Evolutionary conservation across 352 stramenopile species (phyloP).

Genomic region (Plasmopara muralis): DNA sequence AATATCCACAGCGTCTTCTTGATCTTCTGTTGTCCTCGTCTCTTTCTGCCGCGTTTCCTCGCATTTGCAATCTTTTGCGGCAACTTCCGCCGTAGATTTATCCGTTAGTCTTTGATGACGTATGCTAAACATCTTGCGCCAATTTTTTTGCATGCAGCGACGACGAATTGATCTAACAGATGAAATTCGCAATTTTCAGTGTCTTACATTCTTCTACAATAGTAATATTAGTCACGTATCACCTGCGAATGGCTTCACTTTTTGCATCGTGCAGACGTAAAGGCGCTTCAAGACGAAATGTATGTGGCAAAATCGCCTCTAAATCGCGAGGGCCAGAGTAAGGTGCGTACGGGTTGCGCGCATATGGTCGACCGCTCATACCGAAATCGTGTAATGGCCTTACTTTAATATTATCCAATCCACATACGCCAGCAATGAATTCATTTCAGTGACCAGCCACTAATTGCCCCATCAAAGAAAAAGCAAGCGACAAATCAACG

Average conservation of each 20-base stretch:
- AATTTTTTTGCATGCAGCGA: slow-evolving; percentile 75
- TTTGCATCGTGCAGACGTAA: slow-evolving; percentile 20
- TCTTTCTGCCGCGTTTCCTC: slow-evolving; percentile 8
- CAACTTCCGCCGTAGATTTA: slow-evolving; percentile 11
- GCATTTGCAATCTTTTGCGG: slow-evolving; percentile 8
- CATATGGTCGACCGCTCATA: slow-evolving; percentile 74
- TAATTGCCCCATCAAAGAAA: slow-evolving; percentile 17
- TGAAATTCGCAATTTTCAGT: not conserved
- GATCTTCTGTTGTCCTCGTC: slow-evolving; percentile 17
- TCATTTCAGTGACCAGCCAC: slow-evolving; percentile 6
- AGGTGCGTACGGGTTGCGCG: slow-evolving; percentile 40
- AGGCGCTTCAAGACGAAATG: slow-evolving; percentile 36
- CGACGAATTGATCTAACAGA: slow-evolving; percentile 48
- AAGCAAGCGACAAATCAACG: slow-evolving; percentile 12
- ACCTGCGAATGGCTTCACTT: slow-evolving; percentile 51
- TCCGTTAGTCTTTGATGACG: slow-evolving; percentile 28
- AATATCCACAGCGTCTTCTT: slow-evolving; percentile 16
- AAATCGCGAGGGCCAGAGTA: slow-evolving; percentile 48
- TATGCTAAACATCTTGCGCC: slow-evolving; percentile 64
- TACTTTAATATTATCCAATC: slow-evolving; percentile 12
- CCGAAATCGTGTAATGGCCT: not conserved
- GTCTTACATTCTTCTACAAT: not conserved
- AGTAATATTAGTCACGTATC: not conserved
- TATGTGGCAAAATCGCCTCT: slow-evolving; percentile 51
- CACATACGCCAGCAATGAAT: slow-evolving; percentile 7